Evolutionary conservation across 768 basidiomycete genomes (phyloP), one percentile per base, ranked within the genome.

Genomic region (Phanerochaete carnosa): DNA sequence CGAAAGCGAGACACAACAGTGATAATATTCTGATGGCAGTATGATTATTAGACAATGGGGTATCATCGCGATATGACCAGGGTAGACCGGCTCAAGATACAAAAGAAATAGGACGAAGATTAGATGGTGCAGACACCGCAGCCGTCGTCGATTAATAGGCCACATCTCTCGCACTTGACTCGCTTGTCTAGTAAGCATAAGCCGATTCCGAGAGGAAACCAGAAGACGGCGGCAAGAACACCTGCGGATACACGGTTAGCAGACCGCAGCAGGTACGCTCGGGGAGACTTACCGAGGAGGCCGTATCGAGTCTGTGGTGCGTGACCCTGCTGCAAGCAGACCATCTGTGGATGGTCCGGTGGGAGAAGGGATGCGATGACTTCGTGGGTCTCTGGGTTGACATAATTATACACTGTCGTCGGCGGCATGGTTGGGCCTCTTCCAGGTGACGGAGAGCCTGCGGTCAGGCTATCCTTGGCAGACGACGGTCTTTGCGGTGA

Each of bases 151-250:
- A 83, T 59, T 2, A 72, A 45, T 28, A 61, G 49, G 4, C 80
- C 80, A 37, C 82, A 83, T n/a, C 80, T 76, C 26, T 68, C 72
- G 73, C 92, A 94, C 62, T 78, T 80, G 29, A 90, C 87, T 53
- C 79, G 75, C 46, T 88, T 80, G 70, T 94, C 92, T 26, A 94
- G 77, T 9, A 94, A 72, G 67, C 92, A 94, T 5, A 89, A 75
- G 1, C 85, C 90, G 39, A 94, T 80, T 4, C 92, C 92, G 0
- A 93, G 73, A 3, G 92, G 92, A 76, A 94, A 94, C 92, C 90
- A 94, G 61, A 94, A 76, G 26, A 94, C 75, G 3, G 92, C 92
- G 8, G 89, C 89, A n/a, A 94, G 74, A 32, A 94, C 73, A 57
- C 92, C 91, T 92, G 62, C 1, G 45, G n/a, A 11, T 8, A 32